phyloP scores from a whole-genome alignment of 306 rosid species.

The Casuarina glauca region DNA sequence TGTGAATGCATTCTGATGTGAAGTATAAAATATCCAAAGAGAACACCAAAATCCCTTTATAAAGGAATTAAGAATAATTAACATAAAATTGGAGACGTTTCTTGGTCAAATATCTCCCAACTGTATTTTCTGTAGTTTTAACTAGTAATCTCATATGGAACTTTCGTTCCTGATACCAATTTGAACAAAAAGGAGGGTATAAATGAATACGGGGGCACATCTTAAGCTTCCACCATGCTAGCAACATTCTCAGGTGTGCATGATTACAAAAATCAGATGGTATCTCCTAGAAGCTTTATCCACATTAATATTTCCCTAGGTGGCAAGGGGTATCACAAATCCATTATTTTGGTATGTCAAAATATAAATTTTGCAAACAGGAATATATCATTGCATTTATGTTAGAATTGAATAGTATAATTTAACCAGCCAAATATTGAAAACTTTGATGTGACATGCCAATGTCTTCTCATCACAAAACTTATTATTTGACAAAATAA shows the following conservation, averaged over 20 bases:
- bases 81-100: neutral
- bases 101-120: neutral
- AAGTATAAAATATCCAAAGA: too few species aligned
- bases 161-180: neutral
- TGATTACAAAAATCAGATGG: neutral
- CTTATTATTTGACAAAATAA: conserved; percentile 27
- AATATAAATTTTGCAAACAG: conserved; percentile 5
- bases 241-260: neutral
- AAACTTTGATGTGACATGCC: neutral
- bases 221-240: neutral
- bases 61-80: neutral
- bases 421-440: neutral
- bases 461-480: conserved; percentile 18
- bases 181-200: neutral
- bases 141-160: neutral
- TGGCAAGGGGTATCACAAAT: neutral
- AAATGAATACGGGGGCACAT: neutral
- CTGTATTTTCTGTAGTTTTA: neutral
- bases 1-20: too few species aligned
- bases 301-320: neutral
- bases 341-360: neutral
- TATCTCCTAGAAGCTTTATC: neutral
- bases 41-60: neutral
- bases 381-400: neutral
- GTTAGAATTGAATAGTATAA: neutral